These are phyloP conservation scores for Metarhizium album DNA, from an alignment of 2,329 filamentous ascomycete species.

Conservation along the genomic window DNA sequence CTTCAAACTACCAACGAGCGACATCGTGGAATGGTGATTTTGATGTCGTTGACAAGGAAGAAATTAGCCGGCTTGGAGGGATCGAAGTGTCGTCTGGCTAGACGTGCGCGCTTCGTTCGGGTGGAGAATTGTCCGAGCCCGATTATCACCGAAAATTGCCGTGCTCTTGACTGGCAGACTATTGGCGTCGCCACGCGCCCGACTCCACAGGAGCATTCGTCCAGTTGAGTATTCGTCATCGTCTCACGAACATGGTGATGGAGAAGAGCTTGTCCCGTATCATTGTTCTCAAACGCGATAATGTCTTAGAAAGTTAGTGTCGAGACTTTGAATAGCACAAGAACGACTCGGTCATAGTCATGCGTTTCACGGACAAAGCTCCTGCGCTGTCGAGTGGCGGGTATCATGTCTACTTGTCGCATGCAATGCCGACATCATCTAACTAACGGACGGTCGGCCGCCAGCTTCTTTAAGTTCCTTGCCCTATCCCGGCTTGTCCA, in stretches of 20 bases:
- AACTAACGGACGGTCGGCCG: background rate
- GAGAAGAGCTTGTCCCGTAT: background rate
- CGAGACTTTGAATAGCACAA: background rate
- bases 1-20: slow-evolving; percentile 28
- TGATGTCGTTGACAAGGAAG: background rate
- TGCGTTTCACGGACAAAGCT: background rate
- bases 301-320: background rate
- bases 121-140: slow-evolving; percentile 10
- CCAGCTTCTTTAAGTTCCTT: background rate
- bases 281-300: background rate
- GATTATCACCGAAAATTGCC: slow-evolving; percentile 3
- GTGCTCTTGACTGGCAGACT: background rate
- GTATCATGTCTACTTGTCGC: background rate
- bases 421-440: background rate
- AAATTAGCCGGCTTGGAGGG: background rate
- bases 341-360: background rate
- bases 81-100: background rate
- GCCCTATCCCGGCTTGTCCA: background rate
- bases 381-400: background rate
- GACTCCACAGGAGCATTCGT: background rate
- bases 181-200: background rate
- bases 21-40: slow-evolving; percentile 19
- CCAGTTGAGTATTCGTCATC: background rate
- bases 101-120: slow-evolving; percentile 3
- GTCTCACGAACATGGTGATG: background rate